A percentile compares a stretch with the other conserved stretches of the same genome.
These are phyloP conservation scores for Cladosporium sp. DNA, from an alignment of 2,329 filamentous ascomycete genomes.

Conservation along the genomic window DNA sequence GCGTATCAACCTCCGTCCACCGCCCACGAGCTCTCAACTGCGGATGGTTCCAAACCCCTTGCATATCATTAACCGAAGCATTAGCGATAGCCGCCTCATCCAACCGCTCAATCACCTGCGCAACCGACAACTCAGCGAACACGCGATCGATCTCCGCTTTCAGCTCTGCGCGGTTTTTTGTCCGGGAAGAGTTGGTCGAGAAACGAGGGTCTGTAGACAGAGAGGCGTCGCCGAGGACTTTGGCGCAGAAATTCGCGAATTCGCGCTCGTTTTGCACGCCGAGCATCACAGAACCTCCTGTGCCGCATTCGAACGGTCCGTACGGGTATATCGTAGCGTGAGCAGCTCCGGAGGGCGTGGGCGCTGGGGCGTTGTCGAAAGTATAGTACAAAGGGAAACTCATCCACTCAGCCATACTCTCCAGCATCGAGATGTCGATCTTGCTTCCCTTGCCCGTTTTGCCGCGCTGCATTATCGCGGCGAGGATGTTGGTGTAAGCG, in stretches of 20 bases:
- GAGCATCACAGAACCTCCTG: constrained; percentile 51
- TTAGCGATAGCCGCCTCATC: constrained; percentile 54
- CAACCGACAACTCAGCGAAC: constrained; percentile 44
- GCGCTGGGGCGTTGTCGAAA: constrained; percentile 44
- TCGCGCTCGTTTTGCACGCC: constrained; percentile 58
- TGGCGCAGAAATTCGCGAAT: constrained; percentile 50
- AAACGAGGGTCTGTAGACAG: constrained; percentile 45
- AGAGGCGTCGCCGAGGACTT: constrained; percentile 44
- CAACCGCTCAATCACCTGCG: constrained; percentile 45
- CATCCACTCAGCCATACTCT: constrained; percentile 60
- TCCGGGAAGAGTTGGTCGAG: not conserved
- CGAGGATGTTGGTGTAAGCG: constrained; percentile 54
- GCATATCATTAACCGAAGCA: constrained; percentile 55
- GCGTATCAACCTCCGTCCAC: constrained; percentile 52
- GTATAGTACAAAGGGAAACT: constrained; percentile 52
- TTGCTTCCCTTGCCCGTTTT: constrained; percentile 49
- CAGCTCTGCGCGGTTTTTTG: not conserved
- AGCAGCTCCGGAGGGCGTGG: constrained; percentile 48
- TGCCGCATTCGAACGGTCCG: constrained; percentile 52
- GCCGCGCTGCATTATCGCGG: constrained; percentile 46
- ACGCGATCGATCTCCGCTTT: not conserved
- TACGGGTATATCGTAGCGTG: constrained; percentile 58
- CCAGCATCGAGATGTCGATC: constrained; percentile 58
- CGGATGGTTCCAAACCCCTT: constrained; percentile 53
- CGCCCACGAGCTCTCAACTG: constrained; percentile 50